These are phyloP conservation scores for Fusarium sterilihyphosum DNA, from an alignment of 2,329 filamentous ascomycete genomes.

Conservation along the genomic window DNA sequence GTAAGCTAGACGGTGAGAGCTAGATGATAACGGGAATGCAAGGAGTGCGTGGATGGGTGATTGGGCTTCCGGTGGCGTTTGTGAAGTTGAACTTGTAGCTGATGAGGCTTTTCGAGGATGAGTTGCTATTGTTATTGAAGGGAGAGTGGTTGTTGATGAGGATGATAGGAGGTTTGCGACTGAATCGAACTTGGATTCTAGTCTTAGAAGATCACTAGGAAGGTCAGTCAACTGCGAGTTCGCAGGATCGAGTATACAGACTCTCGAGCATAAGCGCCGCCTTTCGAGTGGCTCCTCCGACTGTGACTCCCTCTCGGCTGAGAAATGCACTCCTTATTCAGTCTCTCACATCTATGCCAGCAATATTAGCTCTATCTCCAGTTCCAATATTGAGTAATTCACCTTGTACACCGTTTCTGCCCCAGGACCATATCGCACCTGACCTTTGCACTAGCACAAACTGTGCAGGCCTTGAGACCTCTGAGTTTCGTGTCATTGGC, in stretches of 20 bases:
- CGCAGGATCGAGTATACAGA: background rate
- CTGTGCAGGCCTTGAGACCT: constrained; percentile 7
- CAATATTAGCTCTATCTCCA: background rate
- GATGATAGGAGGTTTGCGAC: constrained; percentile 2
- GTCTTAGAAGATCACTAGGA: background rate
- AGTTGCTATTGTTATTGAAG: background rate
- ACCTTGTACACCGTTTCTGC: constrained; percentile 14
- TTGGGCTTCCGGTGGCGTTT: background rate
- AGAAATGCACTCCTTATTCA: constrained; percentile 6
- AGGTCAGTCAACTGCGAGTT: background rate
- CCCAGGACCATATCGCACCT: constrained; percentile 9
- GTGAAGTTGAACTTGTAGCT: background rate
- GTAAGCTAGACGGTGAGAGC: background rate
- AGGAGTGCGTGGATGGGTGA: background rate
- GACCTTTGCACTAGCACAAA: constrained; percentile 9
- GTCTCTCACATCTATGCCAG: constrained; percentile 2
- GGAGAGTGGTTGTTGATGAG: background rate
- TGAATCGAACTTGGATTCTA: constrained; percentile 23
- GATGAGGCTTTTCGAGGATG: background rate
- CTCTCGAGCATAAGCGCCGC: constrained; percentile 9
- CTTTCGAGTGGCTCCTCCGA: background rate
- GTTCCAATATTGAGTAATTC: no score
- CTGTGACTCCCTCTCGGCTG: constrained; percentile 9
- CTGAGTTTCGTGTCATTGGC: background rate
- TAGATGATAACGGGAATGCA: background rate